Evolutionary conservation across 441 rosid species (phyloP).

Genomic region (Theobroma grandiflorum): DNA sequence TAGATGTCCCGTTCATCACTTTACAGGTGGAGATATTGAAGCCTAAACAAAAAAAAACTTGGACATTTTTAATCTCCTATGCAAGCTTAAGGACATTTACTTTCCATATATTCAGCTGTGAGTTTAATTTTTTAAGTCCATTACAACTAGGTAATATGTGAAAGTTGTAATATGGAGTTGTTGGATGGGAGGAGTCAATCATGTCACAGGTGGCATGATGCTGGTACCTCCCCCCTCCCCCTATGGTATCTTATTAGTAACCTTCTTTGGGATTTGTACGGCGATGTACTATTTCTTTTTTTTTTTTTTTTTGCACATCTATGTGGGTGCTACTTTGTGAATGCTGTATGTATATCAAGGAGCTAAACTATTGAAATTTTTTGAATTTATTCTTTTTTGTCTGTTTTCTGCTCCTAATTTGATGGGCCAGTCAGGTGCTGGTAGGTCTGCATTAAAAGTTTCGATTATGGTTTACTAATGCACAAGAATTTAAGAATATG

Average conservation of each 20-base stretch:
- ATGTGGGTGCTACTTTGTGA: background rate
- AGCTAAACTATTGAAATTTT: background rate
- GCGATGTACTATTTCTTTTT: background rate
- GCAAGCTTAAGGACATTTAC: slow-evolving; percentile 85
- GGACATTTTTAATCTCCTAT: slow-evolving; percentile 52
- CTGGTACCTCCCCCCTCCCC: too few species aligned
- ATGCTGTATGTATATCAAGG: background rate
- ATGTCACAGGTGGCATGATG: background rate
- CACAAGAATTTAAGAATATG: background rate
- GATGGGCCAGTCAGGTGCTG: background rate
- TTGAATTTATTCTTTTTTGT: background rate
- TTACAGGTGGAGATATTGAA: slow-evolving; percentile 67
- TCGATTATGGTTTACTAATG: background rate
- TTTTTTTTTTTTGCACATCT: background rate
- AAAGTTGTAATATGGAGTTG: background rate
- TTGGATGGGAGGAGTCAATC: background rate
- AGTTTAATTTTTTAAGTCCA: background rate
- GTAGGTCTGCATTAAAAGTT: background rate
- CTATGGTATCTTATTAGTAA: background rate
- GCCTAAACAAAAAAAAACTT: slow-evolving; percentile 40
- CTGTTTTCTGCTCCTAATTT: background rate
- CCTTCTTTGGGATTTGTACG: background rate
- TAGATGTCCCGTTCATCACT: too few species aligned
- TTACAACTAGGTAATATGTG: background rate
- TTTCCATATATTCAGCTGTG: slow-evolving; percentile 86